These are phyloP conservation scores for Dactylis glomerata DNA, from an alignment of 176 grass and related monocot species.

Conservation along the genomic window DNA sequence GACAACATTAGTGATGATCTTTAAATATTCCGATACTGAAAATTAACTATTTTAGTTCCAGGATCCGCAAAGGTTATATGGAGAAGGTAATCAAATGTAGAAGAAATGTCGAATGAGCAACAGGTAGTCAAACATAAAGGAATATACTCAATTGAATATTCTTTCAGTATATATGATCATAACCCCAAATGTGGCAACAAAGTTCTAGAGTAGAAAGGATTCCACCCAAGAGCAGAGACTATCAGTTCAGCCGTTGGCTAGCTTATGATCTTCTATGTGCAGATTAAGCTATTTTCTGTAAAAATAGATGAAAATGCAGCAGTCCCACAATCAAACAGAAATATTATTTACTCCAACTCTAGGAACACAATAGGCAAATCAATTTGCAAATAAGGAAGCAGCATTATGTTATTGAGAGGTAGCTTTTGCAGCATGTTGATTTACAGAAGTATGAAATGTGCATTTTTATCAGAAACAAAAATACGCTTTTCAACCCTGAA, in stretches of 20 bases:
- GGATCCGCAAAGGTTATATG: not conserved
- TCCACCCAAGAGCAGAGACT: not conserved
- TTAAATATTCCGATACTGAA: not conserved
- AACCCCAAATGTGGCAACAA: not conserved
- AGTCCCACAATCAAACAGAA: not conserved
- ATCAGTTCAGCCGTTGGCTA: not conserved
- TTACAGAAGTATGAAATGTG: not conserved
- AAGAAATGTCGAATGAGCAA: not conserved
- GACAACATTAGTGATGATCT: not conserved
- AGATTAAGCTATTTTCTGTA: not conserved
- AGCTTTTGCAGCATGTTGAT: not conserved
- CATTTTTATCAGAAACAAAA: not conserved
- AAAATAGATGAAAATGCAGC: not conserved
- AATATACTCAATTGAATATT: not conserved
- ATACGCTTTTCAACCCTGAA: not conserved
- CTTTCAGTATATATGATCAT: not conserved
- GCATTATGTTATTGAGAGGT: not conserved
- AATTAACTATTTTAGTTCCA: not conserved
- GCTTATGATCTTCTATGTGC: not conserved
- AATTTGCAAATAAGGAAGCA: not conserved
- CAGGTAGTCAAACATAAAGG: not conserved
- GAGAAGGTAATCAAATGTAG: not conserved
- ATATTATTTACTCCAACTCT: not conserved
- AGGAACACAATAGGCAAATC: not conserved
- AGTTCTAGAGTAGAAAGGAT: not conserved